phyloP scores from a whole-genome alignment of 2,329 filamentous ascomycete genomes.

The Trichoderma hamatum region DNA sequence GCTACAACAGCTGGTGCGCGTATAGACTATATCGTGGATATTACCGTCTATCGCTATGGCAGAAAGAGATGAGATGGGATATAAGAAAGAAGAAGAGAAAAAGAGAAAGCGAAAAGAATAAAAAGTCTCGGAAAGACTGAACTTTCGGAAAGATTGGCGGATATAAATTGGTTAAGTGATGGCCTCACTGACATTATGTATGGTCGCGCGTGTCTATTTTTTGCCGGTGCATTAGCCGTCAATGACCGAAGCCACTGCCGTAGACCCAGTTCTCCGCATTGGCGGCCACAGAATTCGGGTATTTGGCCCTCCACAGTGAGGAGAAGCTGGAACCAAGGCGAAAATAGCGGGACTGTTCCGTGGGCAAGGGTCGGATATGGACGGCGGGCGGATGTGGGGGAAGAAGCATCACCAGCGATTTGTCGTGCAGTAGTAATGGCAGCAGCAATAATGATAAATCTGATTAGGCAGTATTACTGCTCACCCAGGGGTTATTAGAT shows the following conservation, averaged over 20 bases:
- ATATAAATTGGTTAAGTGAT: conserved; percentile 1
- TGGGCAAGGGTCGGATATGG: conserved; percentile 21
- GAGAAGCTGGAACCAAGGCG: conserved; percentile 11
- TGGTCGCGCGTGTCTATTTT: neutral
- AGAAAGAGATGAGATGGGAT: neutral
- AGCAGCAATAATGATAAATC: neutral
- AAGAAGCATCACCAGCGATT: neutral
- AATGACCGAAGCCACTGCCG: conserved; percentile 24
- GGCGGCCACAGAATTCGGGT: conserved; percentile 11
- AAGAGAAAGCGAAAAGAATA: neutral
- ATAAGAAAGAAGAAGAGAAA: neutral
- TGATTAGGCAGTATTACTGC: neutral
- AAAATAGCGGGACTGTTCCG: conserved; percentile 23
- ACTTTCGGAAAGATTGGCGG: neutral
- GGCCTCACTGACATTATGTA: conserved; percentile 17
- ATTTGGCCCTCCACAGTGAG: neutral
- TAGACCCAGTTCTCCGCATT: conserved; percentile 18
- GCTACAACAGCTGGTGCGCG: neutral
- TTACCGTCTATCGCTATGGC: neutral
- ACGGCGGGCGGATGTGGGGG: conserved; percentile 20
- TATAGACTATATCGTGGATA: neutral
- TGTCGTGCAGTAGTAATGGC: neutral
- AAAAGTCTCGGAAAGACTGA: neutral
- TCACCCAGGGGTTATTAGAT: neutral
- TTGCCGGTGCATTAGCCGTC: conserved; percentile 26